Conservation (phyloP, 306 rosid genomes). For the Vicia villosa region DNA sequence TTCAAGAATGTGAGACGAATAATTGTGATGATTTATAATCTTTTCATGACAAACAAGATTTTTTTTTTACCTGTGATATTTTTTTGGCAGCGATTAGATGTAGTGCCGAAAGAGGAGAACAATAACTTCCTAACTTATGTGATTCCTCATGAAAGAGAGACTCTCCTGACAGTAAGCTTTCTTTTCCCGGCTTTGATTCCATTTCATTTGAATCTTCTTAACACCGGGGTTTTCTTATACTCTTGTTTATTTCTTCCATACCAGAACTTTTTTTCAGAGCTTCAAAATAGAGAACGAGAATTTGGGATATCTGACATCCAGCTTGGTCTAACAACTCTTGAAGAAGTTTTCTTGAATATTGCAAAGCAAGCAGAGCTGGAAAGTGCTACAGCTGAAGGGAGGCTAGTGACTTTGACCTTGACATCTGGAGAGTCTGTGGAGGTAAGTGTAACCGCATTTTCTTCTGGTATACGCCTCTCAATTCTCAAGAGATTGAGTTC, state of each 20-base stretch:
- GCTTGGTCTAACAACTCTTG: conserved; percentile 82
- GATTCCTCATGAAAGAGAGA: conserved; percentile 80
- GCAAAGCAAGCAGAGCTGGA: conserved; percentile 88
- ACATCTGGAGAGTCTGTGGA: conserved; percentile 59
- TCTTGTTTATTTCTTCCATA: conserved; percentile 29
- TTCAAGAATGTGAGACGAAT: conserved; percentile 66
- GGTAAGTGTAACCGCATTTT: conserved; percentile 42
- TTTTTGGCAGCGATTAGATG: conserved; percentile 66
- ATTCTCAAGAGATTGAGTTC: conserved; percentile 21
- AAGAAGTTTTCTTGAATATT: conserved; percentile 89
- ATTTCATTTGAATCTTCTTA: conserved; percentile 11
- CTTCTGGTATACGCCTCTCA: conserved; percentile 9
- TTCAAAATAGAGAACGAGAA: conserved; percentile 66
- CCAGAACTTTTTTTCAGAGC: conserved; percentile 73
- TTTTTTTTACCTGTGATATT: conserved; percentile 42
- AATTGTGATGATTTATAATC: conserved; percentile 25
- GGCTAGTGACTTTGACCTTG: conserved; percentile 55
- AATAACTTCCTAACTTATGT: conserved; percentile 64
- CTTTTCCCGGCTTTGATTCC: conserved; percentile 20
- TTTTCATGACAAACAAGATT: conserved; percentile 3
- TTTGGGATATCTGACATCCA: conserved; percentile 81
- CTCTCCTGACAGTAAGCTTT: conserved; percentile 52
- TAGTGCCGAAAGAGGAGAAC: conserved; percentile 76
- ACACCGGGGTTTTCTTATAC: conserved; percentile 10
- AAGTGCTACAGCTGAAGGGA: conserved; percentile 76